These are phyloP conservation scores for Orbilia ellipsospora DNA, from an alignment of 2,329 filamentous ascomycete genomes.

Conservation along the genomic window DNA sequence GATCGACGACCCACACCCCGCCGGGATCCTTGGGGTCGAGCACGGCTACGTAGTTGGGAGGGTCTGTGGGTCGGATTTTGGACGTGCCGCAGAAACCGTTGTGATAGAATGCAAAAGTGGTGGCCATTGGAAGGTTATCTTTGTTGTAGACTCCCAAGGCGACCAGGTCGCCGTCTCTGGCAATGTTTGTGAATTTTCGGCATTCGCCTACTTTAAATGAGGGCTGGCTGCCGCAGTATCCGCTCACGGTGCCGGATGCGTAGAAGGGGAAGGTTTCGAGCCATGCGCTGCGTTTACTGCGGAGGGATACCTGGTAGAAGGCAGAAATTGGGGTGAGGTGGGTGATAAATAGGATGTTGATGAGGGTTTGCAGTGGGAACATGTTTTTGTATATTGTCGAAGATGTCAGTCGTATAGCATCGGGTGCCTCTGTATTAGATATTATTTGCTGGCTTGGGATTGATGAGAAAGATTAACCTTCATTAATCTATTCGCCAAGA, in stretches of 20 bases:
- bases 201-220: conserved; percentile 10
- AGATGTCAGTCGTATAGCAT: too few species aligned
- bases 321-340: not conserved
- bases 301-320: conserved; percentile 26
- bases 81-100: conserved; percentile 10
- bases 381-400: too few species aligned
- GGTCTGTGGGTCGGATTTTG: not conserved
- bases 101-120: conserved; percentile 25
- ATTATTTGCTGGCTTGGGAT: too few species aligned
- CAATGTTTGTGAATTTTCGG: conserved; percentile 4
- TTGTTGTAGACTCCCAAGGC: conserved; percentile 32
- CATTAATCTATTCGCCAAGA: too few species aligned
- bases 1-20: conserved; percentile 34
- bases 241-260: not conserved
- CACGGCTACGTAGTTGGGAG: conserved; percentile 18
- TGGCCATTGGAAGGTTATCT: not conserved
- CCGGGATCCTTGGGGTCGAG: conserved; percentile 6
- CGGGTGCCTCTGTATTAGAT: too few species aligned
- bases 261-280: conserved; percentile 2
- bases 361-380: not conserved
- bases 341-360: conserved; percentile 7
- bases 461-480: too few species aligned
- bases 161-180: not conserved
- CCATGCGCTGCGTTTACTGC: conserved; percentile 23
- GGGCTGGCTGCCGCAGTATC: not conserved